Conservation (phyloP, 305 asterid genomes). For the Rubia peregrina region DNA sequence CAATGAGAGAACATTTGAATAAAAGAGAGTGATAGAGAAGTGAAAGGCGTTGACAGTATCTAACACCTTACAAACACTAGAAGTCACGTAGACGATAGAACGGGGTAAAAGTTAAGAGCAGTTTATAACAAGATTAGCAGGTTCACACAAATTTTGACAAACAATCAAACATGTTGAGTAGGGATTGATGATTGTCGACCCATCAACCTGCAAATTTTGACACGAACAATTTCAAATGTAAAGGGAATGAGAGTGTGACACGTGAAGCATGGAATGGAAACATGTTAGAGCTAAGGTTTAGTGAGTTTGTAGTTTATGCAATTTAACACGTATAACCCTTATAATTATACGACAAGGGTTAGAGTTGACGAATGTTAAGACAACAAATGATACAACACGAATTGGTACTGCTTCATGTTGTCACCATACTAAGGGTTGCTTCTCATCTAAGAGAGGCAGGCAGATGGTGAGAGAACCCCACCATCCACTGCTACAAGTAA, state of each 20-base stretch:
- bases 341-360: background rate
- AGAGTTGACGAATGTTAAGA: background rate
- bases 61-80: background rate
- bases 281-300: no score
- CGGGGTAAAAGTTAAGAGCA: background rate
- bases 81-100: background rate
- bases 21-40: background rate
- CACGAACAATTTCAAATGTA: background rate
- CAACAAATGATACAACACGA: background rate
- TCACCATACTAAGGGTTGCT: conserved; percentile 19
- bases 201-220: background rate
- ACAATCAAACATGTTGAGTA: background rate
- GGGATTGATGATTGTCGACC: background rate
- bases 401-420: background rate
- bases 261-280: no score
- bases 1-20: conserved; percentile 11
- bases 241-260: background rate
- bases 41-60: background rate
- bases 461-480: conserved; percentile 23
- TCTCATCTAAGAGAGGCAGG: conserved; percentile 31
- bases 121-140: background rate
- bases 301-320: no score
- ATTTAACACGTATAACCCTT: background rate
- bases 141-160: background rate
- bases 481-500: conserved; percentile 13